Percentiles rank a stretch among this genome's conserved stretches.
phyloP scores from a whole-genome alignment of 345 rosid genomes.

The Salix exigua region DNA sequence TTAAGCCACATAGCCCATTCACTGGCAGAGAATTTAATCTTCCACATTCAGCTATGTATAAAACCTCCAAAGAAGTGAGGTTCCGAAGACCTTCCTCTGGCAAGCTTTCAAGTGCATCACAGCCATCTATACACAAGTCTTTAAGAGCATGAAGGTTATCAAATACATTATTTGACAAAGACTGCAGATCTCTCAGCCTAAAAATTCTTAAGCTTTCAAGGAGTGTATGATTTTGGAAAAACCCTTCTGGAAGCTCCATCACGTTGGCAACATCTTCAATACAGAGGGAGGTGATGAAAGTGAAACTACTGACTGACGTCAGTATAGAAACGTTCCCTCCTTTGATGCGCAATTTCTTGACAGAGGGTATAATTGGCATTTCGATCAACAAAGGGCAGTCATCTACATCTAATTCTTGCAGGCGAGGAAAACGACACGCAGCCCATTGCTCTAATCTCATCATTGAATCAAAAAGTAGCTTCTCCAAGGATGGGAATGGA shows the following conservation, averaged over 20 bases:
- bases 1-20: too few relatives aligned
- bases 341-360: accelerated
- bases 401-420: accelerated
- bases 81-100: conserved; percentile 2
- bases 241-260: too few relatives aligned
- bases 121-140: accelerated
- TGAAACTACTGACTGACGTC: background rate
- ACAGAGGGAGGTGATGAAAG: background rate
- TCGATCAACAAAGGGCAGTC: background rate
- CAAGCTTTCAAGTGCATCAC: background rate
- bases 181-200: accelerated
- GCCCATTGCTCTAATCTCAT: background rate
- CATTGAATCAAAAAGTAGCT: background rate
- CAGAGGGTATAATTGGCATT: background rate
- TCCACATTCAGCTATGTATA: accelerated
- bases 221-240: too few relatives aligned
- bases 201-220: accelerated
- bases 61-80: background rate
- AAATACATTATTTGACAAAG: too few relatives aligned
- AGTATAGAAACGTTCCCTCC: background rate
- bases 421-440: background rate
- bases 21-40: too few relatives aligned
- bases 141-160: conserved; percentile 5
- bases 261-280: accelerated
- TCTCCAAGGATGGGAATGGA: background rate